Conservation (phyloP, 2,329 filamentous ascomycete genomes). For the Exophiala sp. region DNA sequence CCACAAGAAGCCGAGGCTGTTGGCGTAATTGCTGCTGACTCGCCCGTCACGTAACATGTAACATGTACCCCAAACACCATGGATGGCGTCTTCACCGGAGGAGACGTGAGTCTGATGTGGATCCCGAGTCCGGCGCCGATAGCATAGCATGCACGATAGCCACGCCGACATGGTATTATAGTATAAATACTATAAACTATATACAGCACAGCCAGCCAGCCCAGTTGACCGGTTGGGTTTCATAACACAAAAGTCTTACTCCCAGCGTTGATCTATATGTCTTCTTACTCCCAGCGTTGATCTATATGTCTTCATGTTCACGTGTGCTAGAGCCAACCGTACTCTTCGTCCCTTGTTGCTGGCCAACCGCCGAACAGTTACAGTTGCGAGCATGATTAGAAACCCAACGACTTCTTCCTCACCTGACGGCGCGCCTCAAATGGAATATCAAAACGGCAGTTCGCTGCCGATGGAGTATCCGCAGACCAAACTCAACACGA, state of each 20-base stretch:
- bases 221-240: too few relatives aligned
- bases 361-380: neutral
- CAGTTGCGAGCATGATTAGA: neutral
- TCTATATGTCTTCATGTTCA: too few relatives aligned
- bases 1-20: too few relatives aligned
- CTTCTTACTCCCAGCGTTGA: too few relatives aligned
- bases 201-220: too few relatives aligned
- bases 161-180: too few relatives aligned
- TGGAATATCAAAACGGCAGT: neutral
- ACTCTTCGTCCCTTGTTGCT: neutral
- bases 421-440: neutral
- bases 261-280: too few relatives aligned
- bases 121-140: neutral
- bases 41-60: neutral
- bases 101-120: neutral
- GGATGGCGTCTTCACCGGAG: neutral
- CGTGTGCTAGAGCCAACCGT: neutral
- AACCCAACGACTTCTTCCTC: neutral
- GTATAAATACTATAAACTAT: too few relatives aligned
- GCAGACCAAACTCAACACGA: neutral
- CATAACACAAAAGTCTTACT: too few relatives aligned
- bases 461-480: neutral
- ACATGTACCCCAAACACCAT: neutral
- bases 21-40: too few relatives aligned
- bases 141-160: neutral